Evolutionary conservation across 2,329 filamentous ascomycete species (phyloP), one percentile per base, ranked within the genome.

Genomic region (Exophiala phaeomuriformis): DNA sequence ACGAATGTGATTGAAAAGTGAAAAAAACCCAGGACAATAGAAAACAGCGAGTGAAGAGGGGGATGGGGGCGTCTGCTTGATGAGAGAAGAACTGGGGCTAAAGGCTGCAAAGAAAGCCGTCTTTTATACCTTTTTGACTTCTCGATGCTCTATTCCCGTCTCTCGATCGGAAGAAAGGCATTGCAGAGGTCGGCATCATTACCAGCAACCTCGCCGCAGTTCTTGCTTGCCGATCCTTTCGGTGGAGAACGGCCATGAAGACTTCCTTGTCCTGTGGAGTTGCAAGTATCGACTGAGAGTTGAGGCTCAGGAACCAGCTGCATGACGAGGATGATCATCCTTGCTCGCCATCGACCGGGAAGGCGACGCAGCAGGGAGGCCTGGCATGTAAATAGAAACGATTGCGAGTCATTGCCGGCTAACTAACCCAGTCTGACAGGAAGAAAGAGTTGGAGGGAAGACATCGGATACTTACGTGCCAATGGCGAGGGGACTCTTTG

Each of bases 1-100:
- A 53, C 54, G 55, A 57, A 57, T 44, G 49, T 51, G 12, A 4
- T 27, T 43, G 28, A 43, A 31, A 32, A 7, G 12, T 2, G 4
- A 10, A 31, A 32, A 7, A 3, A 45, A 19, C 10, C 12, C 28
- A 19, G n/a, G 33, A 7, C 33, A 45, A 31, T 6, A 45, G 19
- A 45, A 45, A 31, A 4, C 28, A 45, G n/a, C 29, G 30, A 45
- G 12, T 4, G 42, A 45, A 6, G 8, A 5, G 10, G 39, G 19
- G 39, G 10, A 19, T 19, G 19, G 19, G 19, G 19, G 19, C 19
- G 19, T 19, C 19, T 19, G 19, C 19, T 19, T 19, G 39, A 27
- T 5, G 39, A 10, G 28, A 41, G 12, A 27, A 27, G n/a, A 28
- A 27, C 5, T 5, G 6, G 12, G 27, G 4, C 12, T 5, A 41